phyloP scores from a whole-genome alignment of 129 eudicot genomes.

The Flaveria sonorensis region DNA sequence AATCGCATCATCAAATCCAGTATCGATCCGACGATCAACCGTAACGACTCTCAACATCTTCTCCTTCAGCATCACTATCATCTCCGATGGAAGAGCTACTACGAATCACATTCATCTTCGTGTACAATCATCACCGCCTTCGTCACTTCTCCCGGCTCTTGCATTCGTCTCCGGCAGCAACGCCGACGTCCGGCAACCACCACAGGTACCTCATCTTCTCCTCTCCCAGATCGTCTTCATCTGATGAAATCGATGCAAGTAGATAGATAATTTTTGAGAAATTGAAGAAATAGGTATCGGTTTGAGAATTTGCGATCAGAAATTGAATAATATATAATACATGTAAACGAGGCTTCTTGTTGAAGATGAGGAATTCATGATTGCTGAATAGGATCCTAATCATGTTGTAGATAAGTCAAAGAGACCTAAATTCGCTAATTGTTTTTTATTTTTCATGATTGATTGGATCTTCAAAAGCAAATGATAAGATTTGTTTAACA shows the following conservation, averaged over 20 bases:
- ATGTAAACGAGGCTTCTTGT: background rate
- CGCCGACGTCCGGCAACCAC: conserved; percentile 20
- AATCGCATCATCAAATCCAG: conserved; percentile 48
- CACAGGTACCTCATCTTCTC: background rate
- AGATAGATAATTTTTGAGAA: too few species aligned
- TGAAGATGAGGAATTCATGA: conserved; percentile 18
- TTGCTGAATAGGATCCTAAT: conserved; percentile 43
- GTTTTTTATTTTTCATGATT: background rate
- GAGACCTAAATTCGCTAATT: conserved; percentile 4
- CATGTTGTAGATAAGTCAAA: conserved; percentile 30
- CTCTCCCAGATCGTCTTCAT: conserved; percentile 37
- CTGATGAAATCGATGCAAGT: background rate
- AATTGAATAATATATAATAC: too few species aligned
- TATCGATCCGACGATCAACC: conserved; percentile 4
- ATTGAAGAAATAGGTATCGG: background rate
- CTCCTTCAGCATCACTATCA: conserved; percentile 39
- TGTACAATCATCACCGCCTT: conserved; percentile 13
- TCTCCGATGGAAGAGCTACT: conserved; percentile 45
- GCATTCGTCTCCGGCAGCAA: conserved; percentile 27
- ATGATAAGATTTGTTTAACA: too few species aligned
- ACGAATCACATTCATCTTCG: conserved; percentile 29
- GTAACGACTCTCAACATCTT: conserved; percentile 28
- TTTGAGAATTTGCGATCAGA: conserved; percentile 9
- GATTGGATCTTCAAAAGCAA: too few species aligned
- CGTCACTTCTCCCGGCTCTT: conserved; percentile 9